Evolutionary conservation across 768 basidiomycete genomes (phyloP), one percentile per base, ranked within the genome.

Genomic region (Thelephora aurantiotincta): DNA sequence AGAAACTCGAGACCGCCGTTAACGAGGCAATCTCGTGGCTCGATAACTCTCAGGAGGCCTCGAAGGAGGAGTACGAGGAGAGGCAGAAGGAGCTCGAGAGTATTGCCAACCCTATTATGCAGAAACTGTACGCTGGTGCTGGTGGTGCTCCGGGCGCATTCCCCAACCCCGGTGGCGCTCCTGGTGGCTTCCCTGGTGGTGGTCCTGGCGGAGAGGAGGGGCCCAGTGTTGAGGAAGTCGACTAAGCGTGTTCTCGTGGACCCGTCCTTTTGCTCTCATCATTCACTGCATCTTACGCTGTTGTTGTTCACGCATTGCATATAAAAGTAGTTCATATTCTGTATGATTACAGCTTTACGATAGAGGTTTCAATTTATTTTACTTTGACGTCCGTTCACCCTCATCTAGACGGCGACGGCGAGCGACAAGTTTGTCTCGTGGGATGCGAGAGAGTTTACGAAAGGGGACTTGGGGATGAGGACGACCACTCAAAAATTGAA

Each of bases 41-140:
- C 52, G 91, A 93, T 59, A 64, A 57, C 49, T 87, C 90, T 35
- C 84, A 90, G 60, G 88, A 94, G 60, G 94, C 77, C 1, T 84
- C 84, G 54, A 92, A 89, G 71, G 88, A 92, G 60, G 93, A 97
- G 69, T 92, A 93, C 67, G 86, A 87, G 64, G 74, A 73, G 58
- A 84, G 80, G 68, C 91, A 93, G 63, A 93, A 93, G 73, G 92
- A 96, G 68, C 71, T 97, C 45, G 92, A 96, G 70, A 67, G 59
- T 14, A 60, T 93, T 55, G 87, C 90, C 57, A 86, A 54, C 64
- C 80, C 80, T 11, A 80, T 81, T 58, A 77, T 77, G 75, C 73
- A 73, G 63, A 75, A 72, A 57, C 74, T 93, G 22, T 93, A 94
- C 63, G 57, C 65, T 33, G 60, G 68, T 33, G 69, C 63, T 45